Evolutionary conservation across 2,329 filamentous ascomycete species (phyloP).

Genomic region (Chalara sp.): DNA sequence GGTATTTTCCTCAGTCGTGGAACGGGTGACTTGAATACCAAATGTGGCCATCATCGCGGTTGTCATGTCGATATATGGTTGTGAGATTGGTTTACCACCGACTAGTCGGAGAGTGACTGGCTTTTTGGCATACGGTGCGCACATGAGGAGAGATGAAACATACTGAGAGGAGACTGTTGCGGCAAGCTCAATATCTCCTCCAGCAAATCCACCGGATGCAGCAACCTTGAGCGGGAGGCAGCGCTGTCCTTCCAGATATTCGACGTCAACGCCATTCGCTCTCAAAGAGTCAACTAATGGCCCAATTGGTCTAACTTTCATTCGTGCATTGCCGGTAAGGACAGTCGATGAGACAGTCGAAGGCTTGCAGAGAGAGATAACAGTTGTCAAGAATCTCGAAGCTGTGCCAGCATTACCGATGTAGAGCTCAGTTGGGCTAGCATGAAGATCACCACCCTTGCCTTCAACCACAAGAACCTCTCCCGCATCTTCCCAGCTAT

Average conservation of each 20-base stretch:
- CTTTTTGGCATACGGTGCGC: constrained; percentile 90
- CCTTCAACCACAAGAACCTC: constrained; percentile 83
- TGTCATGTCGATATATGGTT: constrained; percentile 98
- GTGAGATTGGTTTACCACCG: constrained; percentile 95
- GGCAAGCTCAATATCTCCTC: constrained; percentile 83
- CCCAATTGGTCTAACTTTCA: constrained; percentile 93
- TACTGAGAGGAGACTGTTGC: constrained; percentile 99
- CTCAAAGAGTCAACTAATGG: constrained; percentile 85
- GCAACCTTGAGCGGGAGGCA: constrained; percentile 80
- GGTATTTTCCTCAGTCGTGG: constrained; percentile 73
- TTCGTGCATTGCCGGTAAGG: constrained; percentile 87
- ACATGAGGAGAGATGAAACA: constrained; percentile 94
- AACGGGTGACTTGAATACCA: constrained; percentile 73
- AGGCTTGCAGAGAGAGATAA: constrained; percentile 74
- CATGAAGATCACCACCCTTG: constrained; percentile 78
- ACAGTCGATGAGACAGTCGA: constrained; percentile 61
- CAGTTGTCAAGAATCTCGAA: constrained; percentile 88
- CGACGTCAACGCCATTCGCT: constrained; percentile 78
- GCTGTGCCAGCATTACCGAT: constrained; percentile 95
- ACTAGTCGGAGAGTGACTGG: constrained; percentile 85
- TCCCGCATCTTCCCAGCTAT: constrained; percentile 92
- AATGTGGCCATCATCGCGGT: constrained; percentile 96
- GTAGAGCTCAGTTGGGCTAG: constrained; percentile 73
- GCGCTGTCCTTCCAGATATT: constrained; percentile 76
- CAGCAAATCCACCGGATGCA: constrained; percentile 75